Evolutionary conservation across 129 eudicot species (phyloP), one percentile per base, ranked within the genome.

Genomic region (Artemisia tridentata): DNA sequence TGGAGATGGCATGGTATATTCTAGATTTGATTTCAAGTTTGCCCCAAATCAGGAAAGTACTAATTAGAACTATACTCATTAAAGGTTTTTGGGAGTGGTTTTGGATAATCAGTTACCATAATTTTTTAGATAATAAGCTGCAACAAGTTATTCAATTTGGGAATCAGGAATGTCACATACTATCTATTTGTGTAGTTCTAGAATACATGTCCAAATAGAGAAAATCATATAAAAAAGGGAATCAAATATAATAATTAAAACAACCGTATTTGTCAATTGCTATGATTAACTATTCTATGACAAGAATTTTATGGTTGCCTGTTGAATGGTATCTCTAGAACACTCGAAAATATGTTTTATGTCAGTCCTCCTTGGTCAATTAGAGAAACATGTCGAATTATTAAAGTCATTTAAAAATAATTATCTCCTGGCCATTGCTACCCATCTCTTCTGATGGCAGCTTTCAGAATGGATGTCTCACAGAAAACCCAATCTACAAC

Each of bases 401-500:
- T 41, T 14, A 20, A 21, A 46, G 25, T 18, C 17, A 0, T 38
- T 20, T 63, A 46, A 41, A 17, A 14, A 38, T n/a, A 45, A 47
- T 46, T 25, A 21, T 58, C 15, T 34, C 0, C 62, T 67, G 17
- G 21, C 57, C 1, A 61, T 73, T 47, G 47, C 25, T 27, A 73
- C 15, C 54, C 7, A 13, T 41, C 19, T 17, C 10, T 64, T 72
- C 25, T 73, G 17, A 51, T 71, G 57, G 49, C 84, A 89, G 92
- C 78, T 89, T 17, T 86, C 96, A 55, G 79, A 79, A 21, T 89
- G 96, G 96, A 89, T 89, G 89, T 47, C 80, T 8, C 79, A 78
- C 55, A 79, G 60, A 69, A 75, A 64, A 55, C 25, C 67, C 19
- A 72, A 27, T 48, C 70, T 43, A 7, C 55, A 25, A 11, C 79